These are phyloP conservation scores for Fusarium decemcellulare DNA, from an alignment of 2,329 filamentous ascomycete species.

Conservation along the genomic window DNA sequence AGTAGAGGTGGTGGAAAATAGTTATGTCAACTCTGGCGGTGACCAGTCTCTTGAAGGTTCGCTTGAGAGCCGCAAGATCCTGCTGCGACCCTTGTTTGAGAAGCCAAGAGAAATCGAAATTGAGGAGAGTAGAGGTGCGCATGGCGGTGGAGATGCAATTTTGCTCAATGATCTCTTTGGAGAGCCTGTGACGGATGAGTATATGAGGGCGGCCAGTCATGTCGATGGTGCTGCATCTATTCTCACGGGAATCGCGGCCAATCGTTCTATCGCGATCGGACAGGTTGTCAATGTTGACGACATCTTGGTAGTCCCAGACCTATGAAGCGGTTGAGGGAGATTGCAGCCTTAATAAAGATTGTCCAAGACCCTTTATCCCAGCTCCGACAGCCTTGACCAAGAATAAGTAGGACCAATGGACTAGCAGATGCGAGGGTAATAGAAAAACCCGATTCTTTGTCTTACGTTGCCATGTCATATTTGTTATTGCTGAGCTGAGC, in stretches of 20 bases:
- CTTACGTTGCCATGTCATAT: neutral
- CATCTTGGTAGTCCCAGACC: conserved; percentile 50
- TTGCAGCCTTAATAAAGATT: neutral
- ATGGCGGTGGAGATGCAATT: conserved; percentile 72
- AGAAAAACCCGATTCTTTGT: neutral
- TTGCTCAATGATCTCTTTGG: conserved; percentile 72
- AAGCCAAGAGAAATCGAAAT: conserved; percentile 70
- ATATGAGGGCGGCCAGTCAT: conserved; percentile 69
- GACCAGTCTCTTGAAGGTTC: conserved; percentile 69
- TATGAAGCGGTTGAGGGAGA: neutral
- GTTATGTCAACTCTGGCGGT: conserved; percentile 73
- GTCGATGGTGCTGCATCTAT: conserved; percentile 72
- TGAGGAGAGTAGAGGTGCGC: conserved; percentile 65
- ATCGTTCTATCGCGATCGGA: conserved; percentile 69
- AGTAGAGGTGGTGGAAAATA: conserved; percentile 73
- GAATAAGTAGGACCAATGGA: neutral
- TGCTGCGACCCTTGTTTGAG: conserved; percentile 68
- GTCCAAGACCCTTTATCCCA: too few species aligned
- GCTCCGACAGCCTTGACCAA: neutral
- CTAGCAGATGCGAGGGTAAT: neutral
- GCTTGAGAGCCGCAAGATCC: conserved; percentile 63
- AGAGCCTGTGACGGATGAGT: conserved; percentile 64
- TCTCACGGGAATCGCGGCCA: conserved; percentile 72
- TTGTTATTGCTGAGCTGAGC: neutral
- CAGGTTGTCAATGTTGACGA: conserved; percentile 71